phyloP scores from a whole-genome alignment of 1,284 basidiomycete genomes.

The Pholiota adiposa region DNA sequence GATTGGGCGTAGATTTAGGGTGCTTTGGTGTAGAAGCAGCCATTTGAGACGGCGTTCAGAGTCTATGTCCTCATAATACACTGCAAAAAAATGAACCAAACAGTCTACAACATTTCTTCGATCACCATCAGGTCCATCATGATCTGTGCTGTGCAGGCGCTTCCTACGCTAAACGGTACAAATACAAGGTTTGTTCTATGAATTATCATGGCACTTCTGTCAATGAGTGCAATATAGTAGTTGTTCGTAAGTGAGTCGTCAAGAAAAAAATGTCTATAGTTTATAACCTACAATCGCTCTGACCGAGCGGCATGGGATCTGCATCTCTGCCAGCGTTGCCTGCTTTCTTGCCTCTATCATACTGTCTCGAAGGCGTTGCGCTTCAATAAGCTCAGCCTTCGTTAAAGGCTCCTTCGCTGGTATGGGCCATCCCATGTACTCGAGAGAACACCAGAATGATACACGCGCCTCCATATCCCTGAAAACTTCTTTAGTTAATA shows the following conservation, averaged over 20 bases:
- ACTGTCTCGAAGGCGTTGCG: conserved; percentile 64
- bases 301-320: conserved; percentile 60
- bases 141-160: no score
- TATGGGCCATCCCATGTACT: conserved; percentile 61
- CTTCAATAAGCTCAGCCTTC: conserved; percentile 71
- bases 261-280: conserved; percentile 26
- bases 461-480: conserved; percentile 75
- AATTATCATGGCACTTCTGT: not conserved
- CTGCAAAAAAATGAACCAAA: conserved; percentile 39
- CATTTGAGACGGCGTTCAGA: conserved; percentile 22
- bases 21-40: conserved; percentile 28
- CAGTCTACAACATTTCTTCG: conserved; percentile 28
- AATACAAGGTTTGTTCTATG: not conserved
- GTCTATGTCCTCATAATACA: conserved; percentile 17
- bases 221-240: not conserved
- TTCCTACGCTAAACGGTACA: not conserved
- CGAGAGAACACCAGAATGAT: conserved; percentile 69
- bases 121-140: no score
- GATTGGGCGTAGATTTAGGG: conserved; percentile 13
- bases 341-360: conserved; percentile 64
- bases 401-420: conserved; percentile 65
- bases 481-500: conserved; percentile 5
- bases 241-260: not conserved
- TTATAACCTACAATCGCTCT: conserved; percentile 70
- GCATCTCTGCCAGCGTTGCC: conserved; percentile 58